Percentiles rank a stretch among this genome's conserved stretches.
phyloP scores from a whole-genome alignment of 73 alveolate species.

The Symbiodinium natans region DNA sequence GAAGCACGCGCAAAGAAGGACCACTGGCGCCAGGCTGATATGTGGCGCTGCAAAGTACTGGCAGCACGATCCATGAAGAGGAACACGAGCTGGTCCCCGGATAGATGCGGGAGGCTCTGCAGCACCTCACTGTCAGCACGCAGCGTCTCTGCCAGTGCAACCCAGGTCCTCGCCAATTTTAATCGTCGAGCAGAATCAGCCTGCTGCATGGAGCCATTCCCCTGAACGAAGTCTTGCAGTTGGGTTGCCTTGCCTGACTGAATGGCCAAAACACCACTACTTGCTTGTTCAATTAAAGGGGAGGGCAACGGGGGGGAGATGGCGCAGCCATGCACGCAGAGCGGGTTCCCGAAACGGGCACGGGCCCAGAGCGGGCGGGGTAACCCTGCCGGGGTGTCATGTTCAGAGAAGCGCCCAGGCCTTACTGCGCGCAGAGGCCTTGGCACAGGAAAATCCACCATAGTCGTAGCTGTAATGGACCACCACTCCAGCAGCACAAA shows the following conservation, averaged over 20 bases:
- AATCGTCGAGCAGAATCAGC: background rate
- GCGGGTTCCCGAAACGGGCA: no score
- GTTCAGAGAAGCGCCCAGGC: background rate
- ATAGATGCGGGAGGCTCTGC: background rate
- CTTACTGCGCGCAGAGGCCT: background rate
- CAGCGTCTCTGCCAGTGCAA: background rate
- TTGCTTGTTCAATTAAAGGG: background rate
- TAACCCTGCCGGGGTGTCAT: background rate
- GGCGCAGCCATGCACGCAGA: no score
- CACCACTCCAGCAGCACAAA: no score
- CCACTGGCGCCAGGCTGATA: background rate
- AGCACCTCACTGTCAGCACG: background rate
- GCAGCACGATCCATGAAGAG: slow-evolving; percentile 13
- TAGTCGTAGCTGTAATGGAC: no score
- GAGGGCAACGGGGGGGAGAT: no score
- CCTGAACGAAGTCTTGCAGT: background rate
- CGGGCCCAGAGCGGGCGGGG: background rate
- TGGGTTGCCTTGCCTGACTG: background rate
- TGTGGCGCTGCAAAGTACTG: background rate
- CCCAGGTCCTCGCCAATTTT: background rate
- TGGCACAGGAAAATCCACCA: background rate
- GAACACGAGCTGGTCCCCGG: background rate
- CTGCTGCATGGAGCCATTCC: background rate
- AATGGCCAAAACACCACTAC: background rate
- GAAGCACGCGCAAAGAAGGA: background rate